phyloP scores from a whole-genome alignment of 2,329 filamentous ascomycete genomes.

The Capronia americana region DNA sequence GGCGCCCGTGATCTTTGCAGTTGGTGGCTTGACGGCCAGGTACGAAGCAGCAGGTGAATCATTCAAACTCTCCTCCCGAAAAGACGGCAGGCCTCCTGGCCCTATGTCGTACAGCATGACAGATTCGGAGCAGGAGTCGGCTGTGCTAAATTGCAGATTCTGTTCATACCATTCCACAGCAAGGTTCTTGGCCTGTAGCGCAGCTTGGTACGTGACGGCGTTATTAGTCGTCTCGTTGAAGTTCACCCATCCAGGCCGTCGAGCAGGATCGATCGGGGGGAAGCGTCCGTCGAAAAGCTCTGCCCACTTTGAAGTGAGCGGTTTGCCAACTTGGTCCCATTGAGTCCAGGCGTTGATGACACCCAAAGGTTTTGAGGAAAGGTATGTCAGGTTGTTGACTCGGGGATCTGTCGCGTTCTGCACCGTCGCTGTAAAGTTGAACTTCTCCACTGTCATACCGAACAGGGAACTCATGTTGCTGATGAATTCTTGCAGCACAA shows the following conservation, averaged over 20 bases:
- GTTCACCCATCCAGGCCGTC: slow-evolving; percentile 33
- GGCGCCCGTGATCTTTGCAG: slow-evolving; percentile 10
- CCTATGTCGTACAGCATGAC: slow-evolving; percentile 43
- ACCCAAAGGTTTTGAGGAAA: slow-evolving; percentile 8
- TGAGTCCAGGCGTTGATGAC: slow-evolving; percentile 22
- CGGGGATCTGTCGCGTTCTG: slow-evolving; percentile 18
- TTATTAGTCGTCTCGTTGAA: slow-evolving; percentile 34
- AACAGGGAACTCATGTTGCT: slow-evolving; percentile 9
- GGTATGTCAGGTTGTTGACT: slow-evolving; percentile 16
- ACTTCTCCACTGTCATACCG: slow-evolving; percentile 13
- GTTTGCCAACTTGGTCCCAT: slow-evolving; percentile 26
- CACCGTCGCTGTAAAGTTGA: slow-evolving; percentile 15
- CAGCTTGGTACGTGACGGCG: slow-evolving; percentile 38
- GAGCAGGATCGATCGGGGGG: slow-evolving; percentile 44
- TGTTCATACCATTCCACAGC: slow-evolving; percentile 45
- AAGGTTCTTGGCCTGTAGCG: slow-evolving; percentile 44
- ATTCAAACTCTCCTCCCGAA: slow-evolving; percentile 20
- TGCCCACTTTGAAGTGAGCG: slow-evolving; percentile 41
- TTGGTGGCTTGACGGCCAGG: slow-evolving; percentile 13
- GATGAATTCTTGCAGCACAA: slow-evolving; percentile 11
- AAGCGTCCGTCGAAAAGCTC: slow-evolving; percentile 39
- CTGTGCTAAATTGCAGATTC: slow-evolving; percentile 40
- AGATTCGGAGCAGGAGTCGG: slow-evolving; percentile 43
- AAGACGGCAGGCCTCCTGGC: slow-evolving; percentile 35
- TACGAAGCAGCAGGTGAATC: slow-evolving; percentile 24